Base-by-base conservation (phyloP, 768 basidiomycete species). In the Wakefieldia striispora region DNA sequence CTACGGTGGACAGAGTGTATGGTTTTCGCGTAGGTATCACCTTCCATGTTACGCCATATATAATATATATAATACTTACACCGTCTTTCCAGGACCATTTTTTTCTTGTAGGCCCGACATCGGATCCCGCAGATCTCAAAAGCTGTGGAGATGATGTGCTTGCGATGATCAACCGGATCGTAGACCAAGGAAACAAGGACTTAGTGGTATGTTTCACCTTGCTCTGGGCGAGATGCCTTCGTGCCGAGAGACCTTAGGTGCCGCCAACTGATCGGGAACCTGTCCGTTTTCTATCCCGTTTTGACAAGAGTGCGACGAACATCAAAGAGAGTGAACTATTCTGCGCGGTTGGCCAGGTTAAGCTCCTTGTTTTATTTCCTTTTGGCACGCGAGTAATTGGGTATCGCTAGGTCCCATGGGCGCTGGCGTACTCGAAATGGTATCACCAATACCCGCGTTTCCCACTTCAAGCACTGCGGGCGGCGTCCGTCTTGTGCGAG, bases 381-480 rank as follows among this genome's bases (percentile, higher is more conserved):
- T 44, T 31, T 24, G 11, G 19, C 17, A 24, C 16, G 16, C 23
- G 16, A 39, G 4, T 8, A 13, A 29, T 12, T 54, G 38, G 35
- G 23, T 11, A 37, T 1, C 1, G 10, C 13, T 12, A 81, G 78
- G 72, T 81, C 6, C 81, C 81, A 3, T 82, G 80, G 81, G 79
- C 71, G 6, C 63, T 69, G 36, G 60, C 70, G 10, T 77, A 78
- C 54, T 78, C 79, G 4, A 75, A 69, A 21, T 83, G 80, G 80
- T 83, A 82, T 55, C 80, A 82, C 56, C 76, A 81, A 57, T 81
- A 80, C 60, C 72, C 78, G 2, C 71, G 69, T 0, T 82, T 78
- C 62, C 80, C 80, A 0, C 57, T 74, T 1, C 69, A 80, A 61
- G 77, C 79, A 0, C 64, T 82, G 12, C 54, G 61, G 17, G 78